Percentiles rank a stretch among this genome's conserved stretches.
Conservation (phyloP, 2,329 filamentous ascomycete species). For the Fusarium sp. region DNA sequence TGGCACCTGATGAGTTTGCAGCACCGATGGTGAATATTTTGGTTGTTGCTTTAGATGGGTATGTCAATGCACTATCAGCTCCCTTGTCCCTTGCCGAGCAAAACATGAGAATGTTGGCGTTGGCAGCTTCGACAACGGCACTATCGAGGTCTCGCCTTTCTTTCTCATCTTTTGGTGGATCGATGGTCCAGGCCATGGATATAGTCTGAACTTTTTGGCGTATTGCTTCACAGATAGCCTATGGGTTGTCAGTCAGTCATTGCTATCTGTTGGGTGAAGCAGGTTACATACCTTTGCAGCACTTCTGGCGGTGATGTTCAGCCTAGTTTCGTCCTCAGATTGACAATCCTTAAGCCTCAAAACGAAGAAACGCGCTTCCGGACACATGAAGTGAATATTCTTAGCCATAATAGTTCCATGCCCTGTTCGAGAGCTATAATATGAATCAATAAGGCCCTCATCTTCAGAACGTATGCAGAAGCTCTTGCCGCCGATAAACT, state of each 20-base stretch:
- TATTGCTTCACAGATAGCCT: conserved; percentile 51
- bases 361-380: conserved; percentile 36
- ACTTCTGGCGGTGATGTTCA: conserved; percentile 4
- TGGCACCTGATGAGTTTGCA: conserved; percentile 18
- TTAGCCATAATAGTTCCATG: conserved; percentile 49
- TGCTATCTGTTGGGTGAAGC: no score
- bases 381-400: conserved; percentile 44
- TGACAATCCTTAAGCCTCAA: conserved; percentile 12
- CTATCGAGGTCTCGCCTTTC: conserved; percentile 34
- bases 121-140: conserved; percentile 43
- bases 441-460: conserved; percentile 2
- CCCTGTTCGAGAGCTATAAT: conserved; percentile 47
- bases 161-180: background rate
- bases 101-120: conserved; percentile 54
- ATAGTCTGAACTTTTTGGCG: conserved; percentile 51
- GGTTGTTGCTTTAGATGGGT: conserved; percentile 23
- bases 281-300: background rate
- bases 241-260: background rate
- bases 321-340: background rate
- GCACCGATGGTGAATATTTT: conserved; percentile 50
- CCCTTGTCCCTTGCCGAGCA: conserved; percentile 52
- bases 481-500: conserved; percentile 44
- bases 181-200: conserved; percentile 56
- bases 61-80: background rate
- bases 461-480: conserved; percentile 37